Conservation (phyloP, 768 basidiomycete genomes). For the Pleurotus ostreatus region DNA sequence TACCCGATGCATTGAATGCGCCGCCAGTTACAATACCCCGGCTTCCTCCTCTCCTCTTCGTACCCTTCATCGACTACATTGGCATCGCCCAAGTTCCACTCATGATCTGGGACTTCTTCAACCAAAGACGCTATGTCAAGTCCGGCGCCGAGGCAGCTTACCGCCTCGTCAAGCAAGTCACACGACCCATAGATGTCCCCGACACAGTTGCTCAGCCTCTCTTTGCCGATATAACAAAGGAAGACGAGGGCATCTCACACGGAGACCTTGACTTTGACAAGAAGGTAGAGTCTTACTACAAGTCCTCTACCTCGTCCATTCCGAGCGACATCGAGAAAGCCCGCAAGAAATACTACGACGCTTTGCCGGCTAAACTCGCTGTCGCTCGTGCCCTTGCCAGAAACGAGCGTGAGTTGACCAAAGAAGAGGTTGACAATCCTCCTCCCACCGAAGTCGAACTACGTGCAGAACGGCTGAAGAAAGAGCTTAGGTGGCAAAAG, state of each 20-base stretch:
- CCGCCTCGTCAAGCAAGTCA: conserved; percentile 56
- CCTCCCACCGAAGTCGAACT: conserved; percentile 88
- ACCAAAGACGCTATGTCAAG: conserved; percentile 76
- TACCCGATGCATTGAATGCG: conserved; percentile 30
- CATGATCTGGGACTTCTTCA: conserved; percentile 94
- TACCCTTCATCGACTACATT: conserved; percentile 70
- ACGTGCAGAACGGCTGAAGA: conserved; percentile 81
- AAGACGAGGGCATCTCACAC: conserved; percentile 17
- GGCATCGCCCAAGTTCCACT: conserved; percentile 81
- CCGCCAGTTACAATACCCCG: conserved; percentile 60
- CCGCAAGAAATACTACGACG: conserved; percentile 73
- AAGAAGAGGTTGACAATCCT: conserved; percentile 72
- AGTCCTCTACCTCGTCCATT: conserved; percentile 50
- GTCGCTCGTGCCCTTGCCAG: conserved; percentile 73
- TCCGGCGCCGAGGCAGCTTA: conserved; percentile 82
- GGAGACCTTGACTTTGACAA: conserved; percentile 77
- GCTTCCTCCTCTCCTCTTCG: conserved; percentile 76
- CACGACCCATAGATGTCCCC: conserved; percentile 53
- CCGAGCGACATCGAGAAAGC: conserved; percentile 61
- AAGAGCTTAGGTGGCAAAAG: conserved; percentile 82
- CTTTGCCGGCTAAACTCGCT: conserved; percentile 60
- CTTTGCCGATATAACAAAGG: conserved; percentile 20
- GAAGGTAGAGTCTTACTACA: conserved; percentile 64
- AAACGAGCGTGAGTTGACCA: conserved; percentile 78
- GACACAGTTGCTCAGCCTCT: conserved; percentile 15